phyloP scores from a whole-genome alignment of 331 rosid species.

The Quercus lobata region DNA sequence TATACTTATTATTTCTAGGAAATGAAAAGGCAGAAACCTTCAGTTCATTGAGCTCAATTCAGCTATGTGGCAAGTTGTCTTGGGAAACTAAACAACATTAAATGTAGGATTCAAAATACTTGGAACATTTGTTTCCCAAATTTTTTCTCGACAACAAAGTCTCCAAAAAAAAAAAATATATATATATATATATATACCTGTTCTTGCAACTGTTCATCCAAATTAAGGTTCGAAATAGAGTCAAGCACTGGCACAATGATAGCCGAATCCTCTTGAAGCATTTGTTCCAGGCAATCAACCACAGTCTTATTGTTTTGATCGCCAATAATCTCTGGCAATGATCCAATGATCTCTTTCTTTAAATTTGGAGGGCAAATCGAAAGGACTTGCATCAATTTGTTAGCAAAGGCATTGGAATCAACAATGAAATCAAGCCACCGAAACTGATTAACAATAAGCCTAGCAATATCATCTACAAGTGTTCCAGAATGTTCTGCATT shows the following conservation, averaged over 20 bases:
- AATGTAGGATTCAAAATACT: not conserved
- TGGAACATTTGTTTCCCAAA: not conserved
- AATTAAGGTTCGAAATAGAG: conserved; percentile 31
- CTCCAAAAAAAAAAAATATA: not conserved
- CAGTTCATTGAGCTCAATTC: not conserved
- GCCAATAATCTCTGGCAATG: conserved; percentile 37
- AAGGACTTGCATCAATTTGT: conserved; percentile 34
- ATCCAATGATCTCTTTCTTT: conserved; percentile 41
- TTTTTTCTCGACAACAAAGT: not conserved
- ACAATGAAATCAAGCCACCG: conserved; percentile 42
- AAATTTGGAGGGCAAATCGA: conserved; percentile 32
- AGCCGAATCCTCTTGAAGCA: conserved; percentile 35
- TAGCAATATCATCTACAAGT: conserved; percentile 32
- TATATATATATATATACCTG: conserved; percentile 12
- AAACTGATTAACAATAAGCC: conserved; percentile 37
- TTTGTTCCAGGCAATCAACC: conserved; percentile 32
- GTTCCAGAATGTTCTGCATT: conserved; percentile 2
- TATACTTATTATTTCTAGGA: not conserved
- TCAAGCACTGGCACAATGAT: conserved; percentile 34
- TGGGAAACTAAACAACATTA: not conserved
- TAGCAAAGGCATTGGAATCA: conserved; percentile 27
- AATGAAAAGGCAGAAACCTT: not conserved
- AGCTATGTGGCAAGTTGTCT: not conserved
- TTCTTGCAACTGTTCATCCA: conserved; percentile 32
- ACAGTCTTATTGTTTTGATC: conserved; percentile 28